A percentile compares a stretch with the other conserved stretches of the same genome.
These are phyloP conservation scores for Cladosporium colombiae DNA, from an alignment of 2,329 filamentous ascomycete genomes.

Conservation along the genomic window DNA sequence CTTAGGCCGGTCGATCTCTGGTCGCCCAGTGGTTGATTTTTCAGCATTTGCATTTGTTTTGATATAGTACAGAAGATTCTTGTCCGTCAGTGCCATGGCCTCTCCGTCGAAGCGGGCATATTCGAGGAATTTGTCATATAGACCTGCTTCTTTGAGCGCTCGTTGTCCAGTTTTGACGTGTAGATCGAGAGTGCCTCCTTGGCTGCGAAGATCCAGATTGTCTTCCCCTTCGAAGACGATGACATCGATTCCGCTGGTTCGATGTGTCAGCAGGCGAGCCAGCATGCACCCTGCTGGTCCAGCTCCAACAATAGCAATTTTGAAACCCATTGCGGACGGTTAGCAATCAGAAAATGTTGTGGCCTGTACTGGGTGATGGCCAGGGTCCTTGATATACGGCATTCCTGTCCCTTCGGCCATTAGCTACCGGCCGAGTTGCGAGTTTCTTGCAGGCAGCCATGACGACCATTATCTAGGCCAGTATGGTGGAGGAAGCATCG, in stretches of 20 bases:
- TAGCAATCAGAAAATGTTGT: background rate
- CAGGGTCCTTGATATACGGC: background rate
- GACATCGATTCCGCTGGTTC: slow-evolving; percentile 24
- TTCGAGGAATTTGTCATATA: slow-evolving; percentile 38
- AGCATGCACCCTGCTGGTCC: slow-evolving; percentile 40
- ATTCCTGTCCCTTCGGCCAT: background rate
- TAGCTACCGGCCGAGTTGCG: background rate
- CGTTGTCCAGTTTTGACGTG: slow-evolving; percentile 37
- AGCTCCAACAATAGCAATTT: slow-evolving; percentile 41
- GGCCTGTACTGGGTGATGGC: background rate
- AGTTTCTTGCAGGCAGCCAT: background rate
- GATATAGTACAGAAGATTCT: slow-evolving; percentile 37
- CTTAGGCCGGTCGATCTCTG: slow-evolving; percentile 41
- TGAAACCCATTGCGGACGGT: slow-evolving; percentile 15
- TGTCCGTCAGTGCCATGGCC: slow-evolving; percentile 45
- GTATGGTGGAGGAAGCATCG: too few species aligned
- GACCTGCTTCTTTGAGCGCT: slow-evolving; percentile 36
- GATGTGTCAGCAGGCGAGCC: slow-evolving; percentile 37
- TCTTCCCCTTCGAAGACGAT: slow-evolving; percentile 39
- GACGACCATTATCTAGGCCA: background rate
- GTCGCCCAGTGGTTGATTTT: slow-evolving; percentile 31
- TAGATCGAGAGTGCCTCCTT: slow-evolving; percentile 43
- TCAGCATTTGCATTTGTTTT: slow-evolving; percentile 30
- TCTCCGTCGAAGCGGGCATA: slow-evolving; percentile 46
- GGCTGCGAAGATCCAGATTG: slow-evolving; percentile 32